Base-by-base conservation (phyloP, 768 basidiomycete genomes). In the Cystofilobasidium ferigula region DNA sequence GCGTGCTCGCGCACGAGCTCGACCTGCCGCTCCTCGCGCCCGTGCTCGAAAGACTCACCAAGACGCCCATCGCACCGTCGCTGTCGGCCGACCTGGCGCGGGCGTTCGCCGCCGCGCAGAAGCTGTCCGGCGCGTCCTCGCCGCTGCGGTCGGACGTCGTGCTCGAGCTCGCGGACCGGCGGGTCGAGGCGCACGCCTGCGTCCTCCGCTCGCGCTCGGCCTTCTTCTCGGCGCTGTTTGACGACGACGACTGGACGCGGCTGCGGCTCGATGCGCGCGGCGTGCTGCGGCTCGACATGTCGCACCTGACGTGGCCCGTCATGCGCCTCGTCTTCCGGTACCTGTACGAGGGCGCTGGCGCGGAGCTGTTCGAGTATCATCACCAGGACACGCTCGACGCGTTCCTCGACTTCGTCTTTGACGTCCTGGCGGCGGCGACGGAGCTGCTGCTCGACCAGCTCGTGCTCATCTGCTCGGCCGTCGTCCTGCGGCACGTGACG, bases 401-500 rank as follows among this genome's bases (percentile, higher is more conserved):
- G 40, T 78, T 89, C 35, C 75, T 98, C 64, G 86, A 90, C 68
- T 89, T 92, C 70, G 82, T 91, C 77, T 90, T 95, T 69, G 83
- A 86, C 26, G 85, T 97, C 20, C 82, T 95, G 75, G 85, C 85
- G 40, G 86, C 84, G 22, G 89, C 92, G 40, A 92, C 87, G 69
- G 91, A 98, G 76, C 77, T 98, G 3, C 81, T 95, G 12, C 78
- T 97, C n/a, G 88, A 89, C 72, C 84, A 85, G 24, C 82, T 98
- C 24, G 82, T 89, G 40, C 80, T 88, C 2, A 77, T 94, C 30
- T 95, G 92, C 77, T 93, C 92, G 1, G 78, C 79, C 12, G 81
- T 86, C 48, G 81, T 97, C 60, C 79, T 91, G 42, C 78, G 79
- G 43, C 81, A 83, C 72, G 79, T 86, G 59, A 86, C 83, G 62